phyloP scores from a whole-genome alignment of 2,329 filamentous ascomycete species.

The Reticulascus tulasneorum region DNA sequence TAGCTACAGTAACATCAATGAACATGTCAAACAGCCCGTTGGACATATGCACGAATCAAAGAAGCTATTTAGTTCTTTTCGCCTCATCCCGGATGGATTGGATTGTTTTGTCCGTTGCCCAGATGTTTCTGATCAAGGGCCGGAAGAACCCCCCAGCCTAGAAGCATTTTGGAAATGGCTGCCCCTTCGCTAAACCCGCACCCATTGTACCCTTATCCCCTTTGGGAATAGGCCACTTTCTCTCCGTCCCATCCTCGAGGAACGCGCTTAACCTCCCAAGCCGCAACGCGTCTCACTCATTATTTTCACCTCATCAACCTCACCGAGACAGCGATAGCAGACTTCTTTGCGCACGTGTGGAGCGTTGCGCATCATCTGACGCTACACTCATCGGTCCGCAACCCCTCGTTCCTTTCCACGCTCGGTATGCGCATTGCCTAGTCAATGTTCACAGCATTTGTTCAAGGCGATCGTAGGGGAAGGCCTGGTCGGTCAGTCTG shows the following conservation, averaged over 20 bases:
- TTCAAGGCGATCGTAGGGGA: slow-evolving; percentile 9
- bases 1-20: no score
- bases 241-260: slow-evolving; percentile 12
- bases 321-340: no score
- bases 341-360: no score
- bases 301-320: slow-evolving; percentile 2
- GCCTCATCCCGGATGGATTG: no score
- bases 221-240: slow-evolving; percentile 10
- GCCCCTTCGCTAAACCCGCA: neutral
- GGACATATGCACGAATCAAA: no score
- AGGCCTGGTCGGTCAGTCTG: slow-evolving; percentile 13
- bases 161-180: no score
- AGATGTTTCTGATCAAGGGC: no score
- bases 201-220: slow-evolving; percentile 7
- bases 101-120: no score
- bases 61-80: no score
- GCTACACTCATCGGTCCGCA: slow-evolving; percentile 1
- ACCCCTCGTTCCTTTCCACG: no score
- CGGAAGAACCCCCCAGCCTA: no score
- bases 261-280: slow-evolving; percentile 14
- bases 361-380: neutral
- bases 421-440: slow-evolving; percentile 12
- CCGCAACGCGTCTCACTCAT: slow-evolving; percentile 13
- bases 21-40: no score
- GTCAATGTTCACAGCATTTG: slow-evolving; percentile 11